Evolutionary conservation across 345 rosid species (phyloP), one percentile per base, ranked within the genome.

Genomic region (Camelina hispida): DNA sequence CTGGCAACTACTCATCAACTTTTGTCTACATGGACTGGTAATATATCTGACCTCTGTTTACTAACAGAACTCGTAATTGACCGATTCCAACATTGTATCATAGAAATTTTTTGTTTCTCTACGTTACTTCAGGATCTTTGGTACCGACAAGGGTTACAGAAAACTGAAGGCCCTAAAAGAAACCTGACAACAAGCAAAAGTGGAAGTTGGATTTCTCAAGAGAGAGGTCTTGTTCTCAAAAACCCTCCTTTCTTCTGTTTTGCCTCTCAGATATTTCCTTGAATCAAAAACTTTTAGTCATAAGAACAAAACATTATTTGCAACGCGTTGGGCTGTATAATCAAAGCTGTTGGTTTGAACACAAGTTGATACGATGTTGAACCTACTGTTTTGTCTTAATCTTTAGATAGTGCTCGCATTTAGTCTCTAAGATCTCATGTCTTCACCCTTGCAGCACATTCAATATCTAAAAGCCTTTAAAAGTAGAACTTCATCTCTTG

Each of bases 11-110:
- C 73, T 86, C 99, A 0, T 92, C 99, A 9, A 95, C 99, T 20
- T 95, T 95, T 79, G 82, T 82, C 67, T 92, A 92, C 82, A 92
- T 95, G 99, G 99, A 95, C 87, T 81, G 99, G 99, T 92, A 81
- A 28, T 83, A 89, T 76, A 54, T 69, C 65, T 56, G 13, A 57
- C 58, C 69, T 47, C 55, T 66, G 16, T 15, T 58, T 51, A n/a
- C 20, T 48, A 40, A 35, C 22, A 2, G 7, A 11, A 25, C 4
- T 58, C 16, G 18, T 38, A 4, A 18, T 9, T 38, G 42, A 38
- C 12, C 4, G 13, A 38, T 38, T 10, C 20, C n/a, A 4, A 38
- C 13, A 38, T 9, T 38, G 42, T 16, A 18, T 30, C 50, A 20
- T 72, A 46, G 44, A 17, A 50, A 67, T 60, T 10, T 63, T 10